Percentiles rank a stretch among this genome's conserved stretches.
Evolutionary conservation across 1,284 basidiomycete species (phyloP).

Genomic region (Kwoniella shivajii): DNA sequence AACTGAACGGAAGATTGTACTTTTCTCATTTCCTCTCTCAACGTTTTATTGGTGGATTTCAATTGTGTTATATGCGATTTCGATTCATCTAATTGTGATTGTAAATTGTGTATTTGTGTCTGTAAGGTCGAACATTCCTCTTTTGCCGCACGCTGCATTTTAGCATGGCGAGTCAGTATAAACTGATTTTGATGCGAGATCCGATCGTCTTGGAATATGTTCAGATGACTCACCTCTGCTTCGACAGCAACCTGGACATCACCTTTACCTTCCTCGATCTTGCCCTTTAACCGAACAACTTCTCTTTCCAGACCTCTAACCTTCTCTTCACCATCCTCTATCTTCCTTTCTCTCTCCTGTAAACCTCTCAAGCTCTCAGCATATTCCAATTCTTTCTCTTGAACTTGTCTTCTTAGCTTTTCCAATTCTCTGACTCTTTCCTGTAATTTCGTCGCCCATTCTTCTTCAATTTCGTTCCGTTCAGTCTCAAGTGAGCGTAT

Average conservation of each 20-base stretch:
- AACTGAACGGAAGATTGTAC: constrained; percentile 85
- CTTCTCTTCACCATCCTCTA: constrained; percentile 61
- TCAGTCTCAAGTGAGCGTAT: constrained; percentile 49
- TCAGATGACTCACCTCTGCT: constrained; percentile 49
- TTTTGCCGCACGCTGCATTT: constrained; percentile 45
- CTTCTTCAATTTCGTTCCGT: constrained; percentile 65
- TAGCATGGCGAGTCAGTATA: background rate
- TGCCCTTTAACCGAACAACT: constrained; percentile 40
- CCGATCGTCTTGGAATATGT: background rate
- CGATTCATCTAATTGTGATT: constrained; percentile 53
- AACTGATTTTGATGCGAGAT: background rate
- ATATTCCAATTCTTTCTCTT: constrained; percentile 58
- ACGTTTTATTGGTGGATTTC: constrained; percentile 67
- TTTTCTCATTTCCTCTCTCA: constrained; percentile 88
- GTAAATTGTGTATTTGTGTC: constrained; percentile 43
- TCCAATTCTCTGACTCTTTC: constrained; percentile 69
- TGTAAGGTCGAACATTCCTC: constrained; percentile 51
- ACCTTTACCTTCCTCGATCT: constrained; percentile 60
- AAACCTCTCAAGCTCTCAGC: constrained; percentile 61
- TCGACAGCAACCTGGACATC: constrained; percentile 49
- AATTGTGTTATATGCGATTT: constrained; percentile 38
- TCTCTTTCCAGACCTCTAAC: constrained; percentile 59
- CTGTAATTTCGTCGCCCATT: constrained; percentile 71
- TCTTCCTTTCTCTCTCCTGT: constrained; percentile 64
- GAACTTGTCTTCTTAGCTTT: constrained; percentile 64